Conservation (phyloP, 1,284 basidiomycete species). For the Coniferiporia sulphurascens region DNA sequence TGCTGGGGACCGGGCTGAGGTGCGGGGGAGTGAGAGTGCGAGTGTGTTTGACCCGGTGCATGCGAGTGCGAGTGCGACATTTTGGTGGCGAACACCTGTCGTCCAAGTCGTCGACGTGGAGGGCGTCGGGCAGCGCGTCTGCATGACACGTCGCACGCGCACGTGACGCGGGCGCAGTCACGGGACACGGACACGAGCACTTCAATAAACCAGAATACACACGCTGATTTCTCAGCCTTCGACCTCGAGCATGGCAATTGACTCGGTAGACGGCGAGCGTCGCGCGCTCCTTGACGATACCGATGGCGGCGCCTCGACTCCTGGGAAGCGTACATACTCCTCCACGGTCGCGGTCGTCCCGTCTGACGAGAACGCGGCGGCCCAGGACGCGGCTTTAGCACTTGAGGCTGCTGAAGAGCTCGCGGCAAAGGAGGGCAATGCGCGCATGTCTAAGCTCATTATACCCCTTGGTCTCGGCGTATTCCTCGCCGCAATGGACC, state of each 20-base stretch:
- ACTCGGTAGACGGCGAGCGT: background rate
- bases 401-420: constrained; percentile 5
- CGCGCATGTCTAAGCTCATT: constrained; percentile 25
- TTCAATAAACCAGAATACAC: background rate
- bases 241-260: background rate
- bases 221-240: background rate
- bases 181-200: background rate
- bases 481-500: constrained; percentile 55
- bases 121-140: background rate
- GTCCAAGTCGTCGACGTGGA: background rate
- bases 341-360: constrained; percentile 10
- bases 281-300: background rate
- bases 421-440: constrained; percentile 4
- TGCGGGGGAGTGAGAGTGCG: constrained; percentile 5
- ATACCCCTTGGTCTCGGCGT: constrained; percentile 54
- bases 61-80: constrained; percentile 13
- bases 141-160: constrained; percentile 7
- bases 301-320: background rate
- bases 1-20: constrained; percentile 19
- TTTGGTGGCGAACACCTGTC: background rate
- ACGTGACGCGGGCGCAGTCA: background rate
- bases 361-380: background rate
- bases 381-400: background rate
- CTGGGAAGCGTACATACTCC: background rate
- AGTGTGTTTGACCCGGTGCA: constrained; percentile 7